Percentiles rank a stretch among this genome's conserved stretches.
Conservation (phyloP, 2,329 filamentous ascomycete genomes). For the Rutstroemia sp. region DNA sequence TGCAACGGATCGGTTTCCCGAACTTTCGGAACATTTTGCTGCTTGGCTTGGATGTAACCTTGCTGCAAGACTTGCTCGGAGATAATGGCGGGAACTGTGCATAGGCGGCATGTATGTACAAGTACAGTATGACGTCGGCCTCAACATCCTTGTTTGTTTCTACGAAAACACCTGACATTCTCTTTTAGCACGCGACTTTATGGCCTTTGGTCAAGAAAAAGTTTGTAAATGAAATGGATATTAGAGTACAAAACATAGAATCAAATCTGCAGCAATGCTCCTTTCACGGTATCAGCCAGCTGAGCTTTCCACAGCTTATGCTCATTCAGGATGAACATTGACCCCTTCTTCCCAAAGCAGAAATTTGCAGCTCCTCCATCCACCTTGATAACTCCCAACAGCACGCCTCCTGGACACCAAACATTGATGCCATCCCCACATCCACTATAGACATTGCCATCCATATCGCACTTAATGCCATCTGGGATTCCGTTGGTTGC, state of each 20-base stretch:
- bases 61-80: too few relatives aligned
- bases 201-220: not conserved
- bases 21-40: too few relatives aligned
- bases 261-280: not conserved
- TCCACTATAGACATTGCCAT: constrained; percentile 46
- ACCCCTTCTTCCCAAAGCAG: constrained; percentile 10
- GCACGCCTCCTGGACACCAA: constrained; percentile 39
- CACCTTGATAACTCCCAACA: constrained; percentile 47
- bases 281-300: not conserved
- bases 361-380: constrained; percentile 14
- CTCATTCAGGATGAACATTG: constrained; percentile 14
- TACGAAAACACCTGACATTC: too few relatives aligned
- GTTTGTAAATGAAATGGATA: not conserved
- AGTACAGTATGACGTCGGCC: too few relatives aligned
- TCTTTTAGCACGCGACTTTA: not conserved
- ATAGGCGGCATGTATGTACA: too few relatives aligned
- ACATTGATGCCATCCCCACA: constrained; percentile 47
- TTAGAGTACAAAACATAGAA: too few relatives aligned
- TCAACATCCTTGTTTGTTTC: too few relatives aligned
- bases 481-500: constrained; percentile 46
- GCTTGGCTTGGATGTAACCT: too few relatives aligned
- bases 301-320: constrained; percentile 12
- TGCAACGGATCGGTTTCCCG: too few relatives aligned
- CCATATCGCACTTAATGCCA: constrained; percentile 44
- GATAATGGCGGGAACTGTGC: too few relatives aligned